These are phyloP conservation scores for Backusella tarrabulga DNA, from an alignment of 192 early-diverging fungal species.

Conservation along the genomic window DNA sequence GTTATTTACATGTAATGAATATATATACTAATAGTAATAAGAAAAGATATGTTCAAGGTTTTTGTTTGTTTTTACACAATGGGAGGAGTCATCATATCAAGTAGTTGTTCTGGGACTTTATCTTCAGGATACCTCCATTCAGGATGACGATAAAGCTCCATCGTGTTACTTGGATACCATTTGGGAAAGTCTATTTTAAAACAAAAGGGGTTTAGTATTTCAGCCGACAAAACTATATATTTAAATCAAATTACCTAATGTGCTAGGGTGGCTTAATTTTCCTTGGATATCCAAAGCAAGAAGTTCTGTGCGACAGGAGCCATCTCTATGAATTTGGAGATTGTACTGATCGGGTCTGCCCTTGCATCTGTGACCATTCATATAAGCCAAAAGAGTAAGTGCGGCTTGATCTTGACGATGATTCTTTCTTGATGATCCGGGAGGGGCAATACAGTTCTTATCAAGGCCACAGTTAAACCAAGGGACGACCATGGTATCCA, in stretches of 20 bases:
- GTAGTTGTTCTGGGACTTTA: constrained; percentile 27
- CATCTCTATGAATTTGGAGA: constrained; percentile 25
- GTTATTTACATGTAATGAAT: constrained; percentile 4
- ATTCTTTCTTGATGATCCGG: constrained; percentile 42
- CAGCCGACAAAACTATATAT: not conserved
- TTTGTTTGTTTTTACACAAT: not conserved
- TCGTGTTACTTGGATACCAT: constrained; percentile 25
- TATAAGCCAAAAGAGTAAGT: constrained; percentile 45
- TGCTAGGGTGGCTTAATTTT: constrained; percentile 24
- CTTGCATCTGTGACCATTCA: constrained; percentile 31
- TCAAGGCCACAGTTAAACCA: constrained; percentile 43
- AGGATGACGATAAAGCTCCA: constrained; percentile 28
- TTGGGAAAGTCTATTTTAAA: constrained; percentile 21
- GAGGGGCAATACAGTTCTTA: constrained; percentile 52
- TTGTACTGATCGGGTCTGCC: constrained; percentile 11
- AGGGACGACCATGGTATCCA: constrained; percentile 38
- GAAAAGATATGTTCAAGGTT: not conserved
- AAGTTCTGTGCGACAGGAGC: constrained; percentile 18
- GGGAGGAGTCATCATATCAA: not conserved
- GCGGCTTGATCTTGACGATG: constrained; percentile 59
- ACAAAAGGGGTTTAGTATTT: not conserved
- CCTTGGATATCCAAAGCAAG: constrained; percentile 17
- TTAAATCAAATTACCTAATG: constrained; percentile 15
- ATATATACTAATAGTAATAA: not conserved
- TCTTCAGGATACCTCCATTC: constrained; percentile 33